These are phyloP conservation scores for Pythium rishiriense DNA, from an alignment of 352 stramenopile species.

Conservation along the genomic window DNA sequence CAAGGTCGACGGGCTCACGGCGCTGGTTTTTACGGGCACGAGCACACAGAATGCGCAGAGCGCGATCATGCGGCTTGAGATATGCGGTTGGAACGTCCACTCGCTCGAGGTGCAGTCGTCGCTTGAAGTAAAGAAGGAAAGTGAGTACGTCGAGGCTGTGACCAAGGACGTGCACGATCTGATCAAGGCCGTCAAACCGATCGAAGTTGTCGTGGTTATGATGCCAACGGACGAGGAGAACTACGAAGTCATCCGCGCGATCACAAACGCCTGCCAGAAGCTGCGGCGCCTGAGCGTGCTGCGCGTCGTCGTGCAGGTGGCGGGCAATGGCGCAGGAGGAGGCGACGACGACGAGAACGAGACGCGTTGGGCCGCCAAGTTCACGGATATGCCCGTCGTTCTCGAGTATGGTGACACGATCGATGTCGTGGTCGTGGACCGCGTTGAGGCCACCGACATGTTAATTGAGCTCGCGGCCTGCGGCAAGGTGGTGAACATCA, in stretches of 20 bases:
- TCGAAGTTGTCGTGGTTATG: constrained; percentile 64
- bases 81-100: constrained; percentile 61
- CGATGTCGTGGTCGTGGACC: constrained; percentile 63
- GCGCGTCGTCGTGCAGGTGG: constrained; percentile 59
- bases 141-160: constrained; percentile 27
- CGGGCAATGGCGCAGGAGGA: constrained; percentile 21
- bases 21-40: constrained; percentile 37
- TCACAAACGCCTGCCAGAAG: constrained; percentile 50
- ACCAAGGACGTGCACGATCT: constrained; percentile 34
- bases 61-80: constrained; percentile 50
- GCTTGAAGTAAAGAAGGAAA: constrained; percentile 29
- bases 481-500: constrained; percentile 64
- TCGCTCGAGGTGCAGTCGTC: constrained; percentile 41
- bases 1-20: constrained; percentile 55
- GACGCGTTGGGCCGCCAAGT: constrained; percentile 41
- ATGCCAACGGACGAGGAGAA: constrained; percentile 60
- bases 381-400: constrained; percentile 52
- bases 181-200: constrained; percentile 37
- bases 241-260: constrained; percentile 49
- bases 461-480: constrained; percentile 62
- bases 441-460: constrained; percentile 63
- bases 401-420: constrained; percentile 64
- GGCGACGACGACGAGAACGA: constrained; percentile 23
- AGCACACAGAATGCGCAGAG: constrained; percentile 32
- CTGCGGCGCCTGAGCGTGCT: constrained; percentile 48